Evolutionary conservation across 2,329 filamentous ascomycete genomes (phyloP).

Genomic region (Fusarium sublunatum): DNA sequence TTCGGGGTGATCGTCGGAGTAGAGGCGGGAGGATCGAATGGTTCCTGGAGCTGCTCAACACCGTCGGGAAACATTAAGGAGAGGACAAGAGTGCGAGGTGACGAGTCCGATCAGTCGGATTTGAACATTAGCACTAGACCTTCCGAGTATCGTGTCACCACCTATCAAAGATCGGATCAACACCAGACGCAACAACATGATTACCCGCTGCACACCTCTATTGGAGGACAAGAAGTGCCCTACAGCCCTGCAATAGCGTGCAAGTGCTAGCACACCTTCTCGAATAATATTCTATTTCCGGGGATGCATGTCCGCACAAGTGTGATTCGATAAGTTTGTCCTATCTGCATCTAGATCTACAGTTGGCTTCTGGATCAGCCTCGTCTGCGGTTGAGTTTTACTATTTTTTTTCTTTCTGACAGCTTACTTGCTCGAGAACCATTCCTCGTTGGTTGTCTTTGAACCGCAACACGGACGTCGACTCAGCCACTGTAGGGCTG

Average conservation of each 20-base stretch:
- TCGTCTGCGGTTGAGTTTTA: background rate
- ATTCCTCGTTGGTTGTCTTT: slow-evolving; percentile 5
- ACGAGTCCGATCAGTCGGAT: slow-evolving; percentile 6
- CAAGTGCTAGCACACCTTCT: background rate
- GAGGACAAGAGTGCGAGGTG: slow-evolving; percentile 12
- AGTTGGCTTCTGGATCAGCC: background rate
- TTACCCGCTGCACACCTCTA: slow-evolving; percentile 1
- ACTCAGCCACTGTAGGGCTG: slow-evolving; percentile 37
- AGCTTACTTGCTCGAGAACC: background rate
- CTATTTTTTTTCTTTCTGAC: background rate
- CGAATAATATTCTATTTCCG: background rate
- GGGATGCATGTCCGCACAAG: background rate
- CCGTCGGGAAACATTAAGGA: background rate
- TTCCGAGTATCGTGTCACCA: slow-evolving; percentile 7
- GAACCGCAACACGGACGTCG: background rate
- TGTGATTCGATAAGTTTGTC: slow-evolving; percentile 4
- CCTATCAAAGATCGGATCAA: slow-evolving; percentile 17
- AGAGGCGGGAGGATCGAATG: slow-evolving; percentile 38
- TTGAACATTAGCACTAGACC: slow-evolving; percentile 33
- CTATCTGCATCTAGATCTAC: slow-evolving; percentile 5
- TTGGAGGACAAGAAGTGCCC: slow-evolving; percentile 2
- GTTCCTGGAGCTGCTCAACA: slow-evolving; percentile 30
- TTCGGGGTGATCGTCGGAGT: slow-evolving; percentile 26
- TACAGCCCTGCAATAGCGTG: slow-evolving; percentile 5
- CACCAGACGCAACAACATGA: slow-evolving; percentile 6